Base-by-base conservation (phyloP, 2,329 filamentous ascomycete species). In the Conoideocrella luteorostrata region DNA sequence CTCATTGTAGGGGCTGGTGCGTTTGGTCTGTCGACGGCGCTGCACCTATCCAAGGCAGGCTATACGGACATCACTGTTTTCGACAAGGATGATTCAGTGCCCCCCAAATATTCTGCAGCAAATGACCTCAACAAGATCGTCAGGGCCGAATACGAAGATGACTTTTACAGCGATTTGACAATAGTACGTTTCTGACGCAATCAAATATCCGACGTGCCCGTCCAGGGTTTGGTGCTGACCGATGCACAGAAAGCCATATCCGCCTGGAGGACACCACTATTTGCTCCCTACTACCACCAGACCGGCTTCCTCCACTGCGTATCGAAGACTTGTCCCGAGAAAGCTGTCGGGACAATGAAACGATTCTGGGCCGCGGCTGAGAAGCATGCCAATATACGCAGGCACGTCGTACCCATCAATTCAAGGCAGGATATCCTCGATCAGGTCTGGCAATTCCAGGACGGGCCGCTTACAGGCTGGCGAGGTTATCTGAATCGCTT, bases 91-190 rank as follows among this genome's bases (percentile, higher is more conserved):
- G 53, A 56, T 5, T 43, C 52, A 7, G 50, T 59, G 1, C 75
- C 75, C 1, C 71, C 73, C 4, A 46, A 46, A 2, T 62, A 60
- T 52, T 79, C 78, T 0, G 78, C 76, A 0, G 77, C 70, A 17
- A 77, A 78, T 46, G 76, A 82, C 49, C 54, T 81, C 21, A 82
- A 81, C 56, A 82, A 82, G 57, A 80, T 81, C 44, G 64, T 81
- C 28, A 68, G 77, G 2, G 74, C 71, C 4, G 75, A 80, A 49
- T 80, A 80, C 46, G 73, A 77, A 47, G 74, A 79, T 46, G 62
- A 66, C 0, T 77, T 76, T 44, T 80, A 81, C 46, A 74, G 74
- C 1, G 64, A 76, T 2, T 53, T 79, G 34, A 70, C 75, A 2
- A 59, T 78, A 43, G 73, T 74, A 58, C 46, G 65, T 42, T 11